A percentile compares a stretch with the other conserved stretches of the same genome.
These are phyloP conservation scores for Globisporangium alternatum DNA, from an alignment of 352 stramenopile species.

Conservation along the genomic window DNA sequence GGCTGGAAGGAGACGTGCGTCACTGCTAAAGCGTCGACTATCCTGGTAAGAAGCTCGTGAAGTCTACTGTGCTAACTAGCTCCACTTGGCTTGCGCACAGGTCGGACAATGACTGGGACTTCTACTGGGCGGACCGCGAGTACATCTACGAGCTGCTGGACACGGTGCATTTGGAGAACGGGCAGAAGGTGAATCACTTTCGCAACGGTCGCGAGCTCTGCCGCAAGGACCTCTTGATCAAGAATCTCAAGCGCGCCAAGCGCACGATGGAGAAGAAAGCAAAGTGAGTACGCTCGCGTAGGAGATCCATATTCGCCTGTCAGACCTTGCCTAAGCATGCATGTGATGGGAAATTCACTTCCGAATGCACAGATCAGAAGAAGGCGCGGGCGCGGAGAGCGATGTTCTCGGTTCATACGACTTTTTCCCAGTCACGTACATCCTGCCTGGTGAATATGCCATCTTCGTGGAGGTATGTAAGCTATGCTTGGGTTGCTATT, in stretches of 20 bases:
- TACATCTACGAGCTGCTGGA: constrained; percentile 92
- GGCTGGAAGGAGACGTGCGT: constrained; percentile 87
- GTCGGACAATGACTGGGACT: constrained; percentile 85
- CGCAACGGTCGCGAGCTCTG: constrained; percentile 87
- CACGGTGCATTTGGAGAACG: constrained; percentile 76
- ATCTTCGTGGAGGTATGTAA: constrained; percentile 87
- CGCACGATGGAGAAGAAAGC: constrained; percentile 79
- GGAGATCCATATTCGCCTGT: not conserved
- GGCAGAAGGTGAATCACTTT: constrained; percentile 91
- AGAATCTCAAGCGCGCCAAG: constrained; percentile 92
- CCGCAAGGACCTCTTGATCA: constrained; percentile 93
- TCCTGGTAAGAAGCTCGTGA: not conserved
- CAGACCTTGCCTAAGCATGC: not conserved
- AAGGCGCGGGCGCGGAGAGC: constrained; percentile 20
- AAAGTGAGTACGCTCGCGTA: constrained; percentile 30
- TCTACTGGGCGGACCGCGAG: constrained; percentile 89
- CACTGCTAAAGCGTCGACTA: not conserved
- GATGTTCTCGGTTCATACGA: constrained; percentile 66
- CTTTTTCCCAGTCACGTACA: constrained; percentile 93
- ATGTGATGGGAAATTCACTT: not conserved
- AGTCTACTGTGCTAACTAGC: not conserved
- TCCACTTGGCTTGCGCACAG: not conserved
- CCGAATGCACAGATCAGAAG: constrained; percentile 33
- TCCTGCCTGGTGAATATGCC: constrained; percentile 92
- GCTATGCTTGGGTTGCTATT: not conserved